Percentiles rank a stretch among this genome's conserved stretches.
These are phyloP conservation scores for Euphorbia celastroides DNA, from an alignment of 441 rosid species.

Conservation along the genomic window DNA sequence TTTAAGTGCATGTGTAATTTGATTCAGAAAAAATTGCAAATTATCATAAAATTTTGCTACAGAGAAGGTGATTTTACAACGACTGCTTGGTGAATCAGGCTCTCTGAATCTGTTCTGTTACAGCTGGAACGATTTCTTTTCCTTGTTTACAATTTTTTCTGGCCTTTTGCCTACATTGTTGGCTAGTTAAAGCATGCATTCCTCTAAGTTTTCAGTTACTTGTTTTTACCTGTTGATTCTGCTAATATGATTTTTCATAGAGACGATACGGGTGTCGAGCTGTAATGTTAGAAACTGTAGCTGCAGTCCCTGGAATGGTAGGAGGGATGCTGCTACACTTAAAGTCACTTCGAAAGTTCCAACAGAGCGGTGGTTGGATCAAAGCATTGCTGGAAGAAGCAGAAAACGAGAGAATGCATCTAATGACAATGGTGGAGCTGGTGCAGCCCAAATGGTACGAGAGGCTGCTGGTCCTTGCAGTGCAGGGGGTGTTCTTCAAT, in stretches of 20 bases:
- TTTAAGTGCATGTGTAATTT: background rate
- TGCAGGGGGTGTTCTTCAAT: conserved; percentile 81
- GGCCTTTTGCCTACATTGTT: too few relatives aligned
- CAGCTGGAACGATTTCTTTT: background rate
- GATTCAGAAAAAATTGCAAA: background rate
- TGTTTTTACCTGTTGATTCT: background rate
- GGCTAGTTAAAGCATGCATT: background rate
- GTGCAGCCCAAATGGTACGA: conserved; percentile 77
- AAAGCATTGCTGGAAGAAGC: conserved; percentile 89
- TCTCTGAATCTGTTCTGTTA: too few relatives aligned
- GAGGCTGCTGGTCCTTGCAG: conserved; percentile 62
- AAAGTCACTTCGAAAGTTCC: conserved; percentile 65
- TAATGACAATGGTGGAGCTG: conserved; percentile 83
- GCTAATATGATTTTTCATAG: too few relatives aligned
- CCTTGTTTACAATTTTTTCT: too few relatives aligned
- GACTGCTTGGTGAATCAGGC: too few relatives aligned
- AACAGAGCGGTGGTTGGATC: conserved; percentile 94
- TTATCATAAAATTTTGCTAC: too few relatives aligned
- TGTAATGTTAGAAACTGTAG: too few relatives aligned
- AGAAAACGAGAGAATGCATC: conserved; percentile 91
- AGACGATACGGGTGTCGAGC: conserved; percentile 67
- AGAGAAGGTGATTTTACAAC: too few relatives aligned
- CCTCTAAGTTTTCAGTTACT: too few relatives aligned
- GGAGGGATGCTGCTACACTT: conserved; percentile 81
- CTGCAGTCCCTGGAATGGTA: conserved; percentile 91